These are phyloP conservation scores for Colletotrichum sublineola DNA, from an alignment of 2,329 filamentous ascomycete species.

Conservation along the genomic window DNA sequence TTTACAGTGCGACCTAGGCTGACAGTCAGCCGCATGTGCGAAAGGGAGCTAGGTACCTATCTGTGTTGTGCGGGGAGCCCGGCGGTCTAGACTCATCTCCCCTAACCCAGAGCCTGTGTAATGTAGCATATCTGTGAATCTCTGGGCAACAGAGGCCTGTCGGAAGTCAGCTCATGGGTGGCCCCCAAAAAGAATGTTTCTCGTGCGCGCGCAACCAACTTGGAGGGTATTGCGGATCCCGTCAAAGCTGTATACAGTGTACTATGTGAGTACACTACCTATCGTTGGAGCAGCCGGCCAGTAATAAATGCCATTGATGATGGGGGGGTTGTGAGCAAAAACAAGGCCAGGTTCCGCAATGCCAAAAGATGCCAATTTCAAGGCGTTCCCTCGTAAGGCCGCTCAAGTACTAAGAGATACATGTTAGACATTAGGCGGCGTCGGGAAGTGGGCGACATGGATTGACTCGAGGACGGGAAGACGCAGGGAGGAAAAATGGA, in stretches of 20 bases:
- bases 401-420: background rate
- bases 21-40: slow-evolving; percentile 25
- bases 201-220: background rate
- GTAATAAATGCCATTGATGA: background rate
- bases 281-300: background rate
- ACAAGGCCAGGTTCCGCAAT: background rate
- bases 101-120: slow-evolving; percentile 31
- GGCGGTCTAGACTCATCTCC: slow-evolving; percentile 37
- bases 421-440: background rate
- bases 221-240: background rate
- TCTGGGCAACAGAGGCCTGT: slow-evolving; percentile 17
- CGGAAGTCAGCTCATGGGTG: background rate
- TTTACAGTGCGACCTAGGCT: background rate
- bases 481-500: slow-evolving; percentile 4
- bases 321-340: background rate
- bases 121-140: slow-evolving; percentile 15
- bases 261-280: no score
- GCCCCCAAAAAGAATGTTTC: background rate
- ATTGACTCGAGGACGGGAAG: background rate
- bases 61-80: slow-evolving; percentile 28
- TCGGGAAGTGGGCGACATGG: slow-evolving; percentile 9
- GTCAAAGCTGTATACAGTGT: background rate
- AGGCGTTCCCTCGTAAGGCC: no score
- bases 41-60: background rate
- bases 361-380: no score